Percentiles rank a stretch among this genome's conserved stretches.
Evolutionary conservation across 1,139 yeast species (phyloP).

Genomic region (Candida mesenterica): DNA sequence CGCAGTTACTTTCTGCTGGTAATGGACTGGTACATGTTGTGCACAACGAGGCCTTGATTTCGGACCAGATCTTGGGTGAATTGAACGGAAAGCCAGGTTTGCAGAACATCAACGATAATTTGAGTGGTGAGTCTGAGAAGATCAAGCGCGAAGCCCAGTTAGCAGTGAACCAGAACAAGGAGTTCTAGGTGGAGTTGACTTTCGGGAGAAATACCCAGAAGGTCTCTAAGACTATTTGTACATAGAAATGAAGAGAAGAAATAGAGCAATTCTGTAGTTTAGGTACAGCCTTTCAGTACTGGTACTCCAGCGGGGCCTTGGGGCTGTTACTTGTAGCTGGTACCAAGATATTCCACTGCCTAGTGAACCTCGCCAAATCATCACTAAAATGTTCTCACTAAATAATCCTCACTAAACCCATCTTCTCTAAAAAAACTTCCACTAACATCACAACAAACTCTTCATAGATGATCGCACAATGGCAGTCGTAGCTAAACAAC

Average conservation of each 20-base stretch:
- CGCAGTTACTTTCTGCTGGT: conserved; percentile 35
- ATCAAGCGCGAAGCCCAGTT: conserved; percentile 38
- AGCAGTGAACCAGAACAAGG: conserved; percentile 19
- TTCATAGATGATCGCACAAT: background rate
- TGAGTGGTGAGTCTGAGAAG: conserved; percentile 30
- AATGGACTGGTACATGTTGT: conserved; percentile 28
- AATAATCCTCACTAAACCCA: too few relatives aligned
- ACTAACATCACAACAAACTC: too few relatives aligned
- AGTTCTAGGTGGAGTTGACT: background rate
- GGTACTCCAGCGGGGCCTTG: too few relatives aligned
- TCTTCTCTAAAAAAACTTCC: too few relatives aligned
- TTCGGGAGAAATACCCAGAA: background rate
- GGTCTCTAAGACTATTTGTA: too few relatives aligned
- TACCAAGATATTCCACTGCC: too few relatives aligned
- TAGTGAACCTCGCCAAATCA: too few relatives aligned
- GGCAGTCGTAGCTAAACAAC: background rate
- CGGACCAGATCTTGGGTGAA: conserved; percentile 32
- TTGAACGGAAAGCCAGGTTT: conserved; percentile 34
- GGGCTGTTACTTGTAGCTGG: too few relatives aligned
- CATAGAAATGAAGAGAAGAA: too few relatives aligned
- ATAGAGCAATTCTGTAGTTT: too few relatives aligned
- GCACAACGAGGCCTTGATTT: conserved; percentile 33
- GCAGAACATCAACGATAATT: conserved; percentile 25
- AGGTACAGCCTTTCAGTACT: too few relatives aligned
- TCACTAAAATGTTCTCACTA: too few relatives aligned